These are phyloP conservation scores for Colletotrichum chrysophilum DNA, from an alignment of 2,329 filamentous ascomycete species.

Conservation along the genomic window DNA sequence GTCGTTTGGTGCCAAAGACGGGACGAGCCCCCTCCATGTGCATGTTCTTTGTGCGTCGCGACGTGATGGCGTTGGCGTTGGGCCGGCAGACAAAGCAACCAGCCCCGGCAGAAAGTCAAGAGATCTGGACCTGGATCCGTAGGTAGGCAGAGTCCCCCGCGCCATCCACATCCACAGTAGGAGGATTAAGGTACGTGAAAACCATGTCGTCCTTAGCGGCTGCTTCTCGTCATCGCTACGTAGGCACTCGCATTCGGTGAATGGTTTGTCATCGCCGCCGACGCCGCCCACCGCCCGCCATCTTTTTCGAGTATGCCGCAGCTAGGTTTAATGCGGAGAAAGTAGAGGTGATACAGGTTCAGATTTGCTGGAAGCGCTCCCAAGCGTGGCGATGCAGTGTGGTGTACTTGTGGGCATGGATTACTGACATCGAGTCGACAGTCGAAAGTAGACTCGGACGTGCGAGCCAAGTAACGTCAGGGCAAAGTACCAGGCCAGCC, in stretches of 20 bases:
- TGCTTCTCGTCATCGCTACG: slow-evolving; percentile 4
- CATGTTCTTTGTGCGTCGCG: slow-evolving; percentile 13
- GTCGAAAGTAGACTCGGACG: neutral
- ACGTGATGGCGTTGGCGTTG: neutral
- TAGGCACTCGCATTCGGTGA: neutral
- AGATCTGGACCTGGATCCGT: neutral
- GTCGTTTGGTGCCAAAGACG: neutral
- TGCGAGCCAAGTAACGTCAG: neutral
- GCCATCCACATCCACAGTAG: neutral
- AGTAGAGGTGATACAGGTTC: neutral
- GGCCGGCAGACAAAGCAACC: neutral
- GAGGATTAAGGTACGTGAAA: neutral
- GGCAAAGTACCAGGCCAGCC: neutral
- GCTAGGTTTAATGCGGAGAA: neutral
- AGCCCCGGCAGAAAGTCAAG: neutral
- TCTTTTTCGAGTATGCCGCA: neutral
- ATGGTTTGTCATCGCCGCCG: neutral
- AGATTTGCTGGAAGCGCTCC: neutral
- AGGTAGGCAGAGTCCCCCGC: neutral
- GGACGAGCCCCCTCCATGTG: slow-evolving; percentile 15
- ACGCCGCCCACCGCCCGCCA: neutral
- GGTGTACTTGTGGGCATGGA: neutral
- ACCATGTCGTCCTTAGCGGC: neutral
- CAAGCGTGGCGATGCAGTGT: neutral
- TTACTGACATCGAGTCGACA: neutral